Percentiles rank a stretch among this genome's conserved stretches.
Conservation (phyloP, 257 asterid species). For the Fraxinus americana region DNA sequence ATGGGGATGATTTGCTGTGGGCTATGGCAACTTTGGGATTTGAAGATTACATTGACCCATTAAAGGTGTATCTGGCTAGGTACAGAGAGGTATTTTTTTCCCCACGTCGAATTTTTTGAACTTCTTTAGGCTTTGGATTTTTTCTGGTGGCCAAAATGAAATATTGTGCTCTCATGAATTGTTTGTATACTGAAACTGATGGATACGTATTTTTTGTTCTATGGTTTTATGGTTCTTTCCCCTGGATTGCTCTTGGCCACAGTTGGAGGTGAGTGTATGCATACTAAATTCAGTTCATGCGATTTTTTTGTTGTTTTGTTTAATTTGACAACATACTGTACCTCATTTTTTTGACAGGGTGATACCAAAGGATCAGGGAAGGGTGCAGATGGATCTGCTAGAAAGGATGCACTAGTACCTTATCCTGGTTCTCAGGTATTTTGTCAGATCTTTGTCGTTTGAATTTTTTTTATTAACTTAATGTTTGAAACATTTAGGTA, state of each 20-base stretch:
- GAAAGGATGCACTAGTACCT: constrained; percentile 64
- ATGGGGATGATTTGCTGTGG: too few species aligned
- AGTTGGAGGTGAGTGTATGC: constrained; percentile 75
- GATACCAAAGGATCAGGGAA: constrained; percentile 80
- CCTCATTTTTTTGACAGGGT: constrained; percentile 52
- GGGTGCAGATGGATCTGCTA: constrained; percentile 68
- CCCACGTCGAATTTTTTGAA: neutral
- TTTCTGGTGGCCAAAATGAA: neutral
- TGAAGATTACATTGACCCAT: constrained; percentile 90
- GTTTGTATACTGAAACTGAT: constrained; percentile 1
- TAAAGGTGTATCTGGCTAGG: constrained; percentile 72
- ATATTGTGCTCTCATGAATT: constrained; percentile 10
- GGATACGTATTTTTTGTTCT: neutral
- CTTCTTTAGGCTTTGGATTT: neutral
- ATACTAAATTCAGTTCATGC: too few species aligned
- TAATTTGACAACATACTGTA: constrained; percentile 4
- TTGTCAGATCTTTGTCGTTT: constrained; percentile 14
- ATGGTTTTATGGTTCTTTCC: constrained; percentile 4
- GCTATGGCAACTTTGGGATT: constrained; percentile 60
- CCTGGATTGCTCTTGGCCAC: constrained; percentile 43
- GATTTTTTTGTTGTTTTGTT: neutral
- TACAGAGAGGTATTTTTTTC: constrained; percentile 71
- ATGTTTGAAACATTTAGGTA: neutral
- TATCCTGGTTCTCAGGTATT: constrained; percentile 54
- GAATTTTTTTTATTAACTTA: neutral